phyloP scores from a whole-genome alignment of 2,329 filamentous ascomycete species.

The Meredithiella fracta region DNA sequence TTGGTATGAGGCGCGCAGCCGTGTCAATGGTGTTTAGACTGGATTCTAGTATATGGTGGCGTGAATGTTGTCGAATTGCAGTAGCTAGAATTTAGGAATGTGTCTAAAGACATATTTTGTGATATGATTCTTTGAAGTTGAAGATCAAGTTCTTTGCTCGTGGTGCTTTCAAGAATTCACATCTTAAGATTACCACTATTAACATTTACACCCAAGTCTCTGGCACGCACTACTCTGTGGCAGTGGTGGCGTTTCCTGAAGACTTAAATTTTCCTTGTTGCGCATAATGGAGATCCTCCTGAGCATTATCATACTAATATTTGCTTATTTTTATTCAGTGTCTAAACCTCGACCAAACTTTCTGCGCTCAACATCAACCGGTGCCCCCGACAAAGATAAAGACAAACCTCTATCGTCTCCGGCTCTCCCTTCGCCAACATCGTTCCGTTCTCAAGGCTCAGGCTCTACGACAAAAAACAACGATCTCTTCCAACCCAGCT shows the following conservation, averaged over 20 bases:
- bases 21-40: background rate
- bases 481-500: background rate
- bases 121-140: background rate
- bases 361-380: constrained; percentile 10
- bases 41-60: background rate
- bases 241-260: background rate
- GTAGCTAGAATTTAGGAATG: background rate
- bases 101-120: background rate
- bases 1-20: background rate
- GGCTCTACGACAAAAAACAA: background rate
- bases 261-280: background rate
- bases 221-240: background rate
- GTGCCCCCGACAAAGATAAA: constrained; percentile 1
- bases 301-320: constrained; percentile 11
- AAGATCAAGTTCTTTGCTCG: background rate
- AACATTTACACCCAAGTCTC: background rate
- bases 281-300: constrained; percentile 10
- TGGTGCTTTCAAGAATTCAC: background rate
- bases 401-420: constrained; percentile 2
- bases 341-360: constrained; percentile 13
- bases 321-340: constrained; percentile 10
- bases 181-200: background rate
- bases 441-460: background rate
- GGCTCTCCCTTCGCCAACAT: background rate
- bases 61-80: background rate